These are phyloP conservation scores for Rhodotorula kratochvilovae DNA, from an alignment of 768 basidiomycete genomes.

Conservation along the genomic window DNA sequence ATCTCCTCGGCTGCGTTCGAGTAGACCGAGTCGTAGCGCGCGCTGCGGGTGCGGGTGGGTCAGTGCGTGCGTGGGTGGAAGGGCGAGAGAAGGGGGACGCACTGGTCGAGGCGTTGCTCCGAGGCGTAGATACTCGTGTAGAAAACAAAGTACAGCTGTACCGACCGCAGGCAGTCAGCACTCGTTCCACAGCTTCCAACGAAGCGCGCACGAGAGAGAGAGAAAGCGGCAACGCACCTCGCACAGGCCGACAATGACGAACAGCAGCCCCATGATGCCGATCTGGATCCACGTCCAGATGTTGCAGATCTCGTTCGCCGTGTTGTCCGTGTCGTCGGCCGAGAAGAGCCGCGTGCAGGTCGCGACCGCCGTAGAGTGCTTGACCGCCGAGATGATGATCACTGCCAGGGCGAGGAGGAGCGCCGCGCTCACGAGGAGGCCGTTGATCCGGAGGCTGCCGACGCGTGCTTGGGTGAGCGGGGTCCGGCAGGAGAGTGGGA, in stretches of 20 bases:
- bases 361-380: conserved; percentile 66
- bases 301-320: conserved; percentile 60
- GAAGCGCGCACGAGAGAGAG: not conserved
- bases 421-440: conserved; percentile 52
- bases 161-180: not conserved
- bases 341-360: conserved; percentile 54
- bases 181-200: no score
- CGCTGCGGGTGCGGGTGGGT: conserved; percentile 11
- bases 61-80: not conserved
- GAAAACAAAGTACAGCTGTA: conserved; percentile 32
- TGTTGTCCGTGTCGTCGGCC: conserved; percentile 26
- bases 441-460: conserved; percentile 66
- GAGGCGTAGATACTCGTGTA: conserved; percentile 37
- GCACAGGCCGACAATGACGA: conserved; percentile 55
- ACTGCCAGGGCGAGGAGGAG: conserved; percentile 76
- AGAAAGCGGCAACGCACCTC: not conserved
- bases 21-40: conserved; percentile 35
- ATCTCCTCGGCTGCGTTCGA: conserved; percentile 34
- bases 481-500: not conserved
- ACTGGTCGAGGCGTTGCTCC: conserved; percentile 41
- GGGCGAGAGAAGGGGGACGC: not conserved
- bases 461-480: not conserved
- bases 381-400: conserved; percentile 71
- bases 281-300: conserved; percentile 90
- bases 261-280: conserved; percentile 83